Conservation (phyloP, 2,329 filamentous ascomycete species). For the Cercospora beticola region DNA sequence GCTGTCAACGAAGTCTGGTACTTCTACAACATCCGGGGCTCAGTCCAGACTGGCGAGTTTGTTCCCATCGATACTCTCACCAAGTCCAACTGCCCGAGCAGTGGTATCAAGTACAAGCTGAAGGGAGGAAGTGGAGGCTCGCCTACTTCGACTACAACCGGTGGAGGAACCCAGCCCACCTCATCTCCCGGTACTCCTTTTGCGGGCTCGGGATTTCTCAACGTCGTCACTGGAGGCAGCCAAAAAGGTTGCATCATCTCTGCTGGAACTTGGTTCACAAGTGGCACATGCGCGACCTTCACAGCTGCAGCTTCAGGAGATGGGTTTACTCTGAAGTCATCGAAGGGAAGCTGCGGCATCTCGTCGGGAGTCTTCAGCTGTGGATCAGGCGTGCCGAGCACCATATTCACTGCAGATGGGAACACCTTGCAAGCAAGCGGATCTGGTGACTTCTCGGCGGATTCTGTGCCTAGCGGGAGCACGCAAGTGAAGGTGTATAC, state of each 20-base stretch:
- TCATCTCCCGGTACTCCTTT: conserved; percentile 45
- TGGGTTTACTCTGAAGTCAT: conserved; percentile 59
- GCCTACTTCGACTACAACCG: conserved; percentile 32
- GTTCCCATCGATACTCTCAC: conserved; percentile 55
- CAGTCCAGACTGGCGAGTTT: conserved; percentile 61
- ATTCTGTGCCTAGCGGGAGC: conserved; percentile 44
- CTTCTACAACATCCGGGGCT: conserved; percentile 63
- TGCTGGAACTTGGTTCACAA: conserved; percentile 65
- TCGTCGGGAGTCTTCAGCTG: conserved; percentile 57
- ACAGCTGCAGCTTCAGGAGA: conserved; percentile 49
- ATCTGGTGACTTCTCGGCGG: conserved; percentile 46
- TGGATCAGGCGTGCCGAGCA: conserved; percentile 48
- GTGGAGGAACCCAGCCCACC: conserved; percentile 37
- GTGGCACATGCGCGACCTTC: conserved; percentile 67
- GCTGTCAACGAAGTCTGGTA: conserved; percentile 59
- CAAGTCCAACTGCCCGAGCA: conserved; percentile 61
- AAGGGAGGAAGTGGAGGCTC: conserved; percentile 47
- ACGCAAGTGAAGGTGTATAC: conserved; percentile 49
- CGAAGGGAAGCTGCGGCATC: conserved; percentile 61
- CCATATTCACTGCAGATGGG: conserved; percentile 43
- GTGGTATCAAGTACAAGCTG: conserved; percentile 64
- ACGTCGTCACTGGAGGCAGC: conserved; percentile 53
- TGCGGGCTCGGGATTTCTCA: conserved; percentile 60
- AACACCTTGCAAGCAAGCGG: conserved; percentile 42
- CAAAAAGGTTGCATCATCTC: conserved; percentile 66